Evolutionary conservation across 106 monocot genomes (phyloP), one percentile per base, ranked within the genome.

Genomic region (Xerophyta viscosa): DNA sequence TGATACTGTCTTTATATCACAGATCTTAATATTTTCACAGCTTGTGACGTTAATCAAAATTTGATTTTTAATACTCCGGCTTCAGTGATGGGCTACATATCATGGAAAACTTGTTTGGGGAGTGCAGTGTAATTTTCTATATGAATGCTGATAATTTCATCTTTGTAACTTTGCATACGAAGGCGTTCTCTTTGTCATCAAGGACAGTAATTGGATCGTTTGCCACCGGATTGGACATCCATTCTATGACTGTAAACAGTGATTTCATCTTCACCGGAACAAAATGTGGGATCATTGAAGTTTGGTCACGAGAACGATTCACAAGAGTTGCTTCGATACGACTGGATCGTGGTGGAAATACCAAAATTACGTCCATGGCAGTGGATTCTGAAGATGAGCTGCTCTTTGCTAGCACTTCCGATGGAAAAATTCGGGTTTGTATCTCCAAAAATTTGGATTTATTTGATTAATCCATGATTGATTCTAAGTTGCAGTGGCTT

Each of bases 251-350:
- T 15, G 61, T 49, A 10, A 50, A 19, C 13, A 49, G 27, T 52
- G 67, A 78, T 42, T 78, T 67, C 49, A 63, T 78, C 17, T 78
- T 78, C 48, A 78, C 72, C 2, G 78, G 78, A 15, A 72, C 71
- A 15, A 78, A 62, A 42, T 53, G 20, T 25, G 78, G 78, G 22
- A 43, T 63, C 25, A 68, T 78, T 49, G 78, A 78, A 72, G 67
- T 78, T 8, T 78, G 78, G 78, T 59, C 54, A 37, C 62, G 57
- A 47, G 71, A 67, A 7, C 61, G 72, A 17, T 29, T 78, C 3
- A 31, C 63, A 12, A 67, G 72, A 64, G 31, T 78, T 29, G 58
- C 67, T 31, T 72, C 62, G 7, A 52, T 78, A 26, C 71, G 45
- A 57, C 46, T 64, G 7, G 56, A 56, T 18, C 19, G 20, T 15